Base-by-base conservation (phyloP, 345 rosid genomes). In the Gossypium ekmanianum region DNA sequence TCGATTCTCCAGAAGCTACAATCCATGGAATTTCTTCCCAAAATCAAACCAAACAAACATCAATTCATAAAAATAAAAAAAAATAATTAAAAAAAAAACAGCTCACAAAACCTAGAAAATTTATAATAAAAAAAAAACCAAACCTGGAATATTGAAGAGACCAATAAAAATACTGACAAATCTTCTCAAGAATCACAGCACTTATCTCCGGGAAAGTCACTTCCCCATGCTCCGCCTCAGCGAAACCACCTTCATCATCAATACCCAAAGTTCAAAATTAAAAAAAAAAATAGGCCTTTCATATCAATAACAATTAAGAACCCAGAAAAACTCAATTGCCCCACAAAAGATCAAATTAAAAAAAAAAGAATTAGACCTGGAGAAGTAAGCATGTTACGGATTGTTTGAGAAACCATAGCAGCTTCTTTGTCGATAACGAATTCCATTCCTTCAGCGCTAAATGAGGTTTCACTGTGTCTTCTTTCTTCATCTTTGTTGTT, bases 361-460 rank as follows among this genome's bases (percentile, higher is more conserved):
- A 61, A 24, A 45, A 47, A 7, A 26, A 24, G 11, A 58, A 58
- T 12, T 67, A 7, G 34, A 13, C 97, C 97, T 83, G 95, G 93
- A 78, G 97, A 92, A 66, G 93, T 92, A 27, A 90, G 90, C 97
- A 92, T 92, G 92, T 90, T 92, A 52, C 93, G 89, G 57, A 92
- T 92, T 70, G 95, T 92, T 74, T 90, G 93, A 39, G 97, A 92
- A 81, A 92, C 97, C 97, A 88, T 90, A 34, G 97, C 97, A 68
- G 93, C 94, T 87, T 88, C 89, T 79, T 79, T 88, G 80, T 92
- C 87, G 75, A 92, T 86, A 29, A 92, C 84, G 83, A 90, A 92
- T 78, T 92, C 94, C 77, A 87, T 88, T 11, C 97, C 94, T 74
- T 92, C 94, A 54, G 88, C 83, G 87, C 94, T 92, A n/a, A 45